Evolutionary conservation across 352 stramenopile genomes (phyloP).

Genomic region (Aphanomyces euteiches): DNA sequence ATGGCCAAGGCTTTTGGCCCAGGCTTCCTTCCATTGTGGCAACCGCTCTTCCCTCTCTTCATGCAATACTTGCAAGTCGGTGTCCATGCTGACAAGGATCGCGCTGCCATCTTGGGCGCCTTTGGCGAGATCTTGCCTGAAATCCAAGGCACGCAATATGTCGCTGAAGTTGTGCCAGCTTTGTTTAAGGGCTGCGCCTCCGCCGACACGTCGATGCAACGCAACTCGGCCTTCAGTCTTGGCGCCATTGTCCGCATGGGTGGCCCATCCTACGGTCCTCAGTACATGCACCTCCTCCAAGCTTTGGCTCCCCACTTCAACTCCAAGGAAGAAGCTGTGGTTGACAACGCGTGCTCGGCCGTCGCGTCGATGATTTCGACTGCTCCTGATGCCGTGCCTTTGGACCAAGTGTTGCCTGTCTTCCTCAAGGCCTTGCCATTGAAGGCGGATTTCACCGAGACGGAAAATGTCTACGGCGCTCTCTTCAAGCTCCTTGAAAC

Average conservation of each 20-base stretch:
- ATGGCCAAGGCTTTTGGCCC: conserved; percentile 93
- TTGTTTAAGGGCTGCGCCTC: conserved; percentile 87
- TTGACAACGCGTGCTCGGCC: conserved; percentile 91
- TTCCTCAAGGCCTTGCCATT: conserved; percentile 91
- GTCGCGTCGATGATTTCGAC: conserved; percentile 93
- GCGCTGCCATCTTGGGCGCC: conserved; percentile 92
- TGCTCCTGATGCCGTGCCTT: conserved; percentile 66
- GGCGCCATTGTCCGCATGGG: conserved; percentile 88
- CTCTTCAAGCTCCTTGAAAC: conserved; percentile 90
- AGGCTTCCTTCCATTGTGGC: conserved; percentile 88
- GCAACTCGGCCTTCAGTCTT: conserved; percentile 94
- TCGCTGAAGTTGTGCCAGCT: conserved; percentile 87
- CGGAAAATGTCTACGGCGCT: conserved; percentile 92
- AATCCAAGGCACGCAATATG: conserved; percentile 75
- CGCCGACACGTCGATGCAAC: conserved; percentile 90
- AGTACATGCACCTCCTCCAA: conserved; percentile 90
- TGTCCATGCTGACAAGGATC: conserved; percentile 86
- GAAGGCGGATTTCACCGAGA: conserved; percentile 96
- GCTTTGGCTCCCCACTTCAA: conserved; percentile 91
- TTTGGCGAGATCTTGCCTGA: conserved; percentile 94
- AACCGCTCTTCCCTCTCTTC: conserved; percentile 88
- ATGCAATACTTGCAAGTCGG: conserved; percentile 86
- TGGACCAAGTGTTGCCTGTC: conserved; percentile 92
- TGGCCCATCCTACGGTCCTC: conserved; percentile 61
- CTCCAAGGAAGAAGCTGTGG: conserved; percentile 76